Percentiles rank a stretch among this genome's conserved stretches.
Evolutionary conservation across 202 grass and related monocot genomes (phyloP).

Genomic region (Setaria italica): DNA sequence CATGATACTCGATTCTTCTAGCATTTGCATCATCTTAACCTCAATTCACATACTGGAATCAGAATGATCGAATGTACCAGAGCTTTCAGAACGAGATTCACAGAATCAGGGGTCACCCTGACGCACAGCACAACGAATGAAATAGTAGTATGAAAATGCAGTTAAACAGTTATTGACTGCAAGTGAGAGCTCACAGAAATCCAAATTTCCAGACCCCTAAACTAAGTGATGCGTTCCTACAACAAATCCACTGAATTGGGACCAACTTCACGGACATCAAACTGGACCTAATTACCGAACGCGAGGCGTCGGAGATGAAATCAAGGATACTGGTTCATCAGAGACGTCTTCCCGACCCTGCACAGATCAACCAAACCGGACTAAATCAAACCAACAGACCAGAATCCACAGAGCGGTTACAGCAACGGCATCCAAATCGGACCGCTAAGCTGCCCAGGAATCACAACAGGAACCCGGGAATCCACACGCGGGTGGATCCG

Average conservation of each 20-base stretch:
- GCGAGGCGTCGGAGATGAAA: conserved; percentile 3
- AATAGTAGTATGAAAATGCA: conserved; percentile 17
- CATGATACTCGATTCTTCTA: neutral
- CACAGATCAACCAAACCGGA: conserved; percentile 53
- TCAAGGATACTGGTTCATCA: conserved; percentile 99
- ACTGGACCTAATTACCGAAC: conserved; percentile 11
- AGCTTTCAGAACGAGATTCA: conserved; percentile 6
- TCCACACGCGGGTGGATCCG: conserved; percentile 33
- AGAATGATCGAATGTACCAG: neutral
- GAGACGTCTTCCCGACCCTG: conserved; percentile 98
- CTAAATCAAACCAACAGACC: conserved; percentile 36
- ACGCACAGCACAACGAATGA: neutral
- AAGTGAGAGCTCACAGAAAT: neutral
- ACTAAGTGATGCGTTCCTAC: neutral
- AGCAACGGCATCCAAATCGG: conserved; percentile 46
- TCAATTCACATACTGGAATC: neutral
- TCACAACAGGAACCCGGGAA: neutral
- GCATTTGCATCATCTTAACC: neutral
- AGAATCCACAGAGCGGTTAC: neutral
- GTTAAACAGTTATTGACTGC: neutral
- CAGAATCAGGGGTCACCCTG: neutral
- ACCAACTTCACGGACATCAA: neutral
- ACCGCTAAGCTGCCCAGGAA: neutral
- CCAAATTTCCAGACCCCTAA: neutral
- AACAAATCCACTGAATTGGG: neutral